Evolutionary conservation across 1,284 basidiomycete genomes (phyloP), one percentile per base, ranked within the genome.

Genomic region (Veloboletus limbatus): DNA sequence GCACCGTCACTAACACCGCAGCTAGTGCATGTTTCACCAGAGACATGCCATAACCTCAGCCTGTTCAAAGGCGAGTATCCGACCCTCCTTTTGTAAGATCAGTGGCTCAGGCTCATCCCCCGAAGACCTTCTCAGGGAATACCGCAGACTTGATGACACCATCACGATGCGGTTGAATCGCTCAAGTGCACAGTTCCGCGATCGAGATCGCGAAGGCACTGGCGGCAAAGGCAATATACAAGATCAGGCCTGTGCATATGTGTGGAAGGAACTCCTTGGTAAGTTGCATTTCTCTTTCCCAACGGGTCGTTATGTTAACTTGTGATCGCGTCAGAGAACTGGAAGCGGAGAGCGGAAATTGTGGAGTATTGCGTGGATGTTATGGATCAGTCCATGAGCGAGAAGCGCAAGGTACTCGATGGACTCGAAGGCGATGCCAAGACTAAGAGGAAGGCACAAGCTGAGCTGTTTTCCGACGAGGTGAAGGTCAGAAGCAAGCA

Each of bases 241-340:
- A 60, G 81, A 85, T 48, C 82, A 83, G 58, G 85, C 89, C 53
- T 95, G 92, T 66, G 73, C 78, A 16, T 77, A 82, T 56, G 69
- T 94, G 45, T 94, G 92, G 92, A 73, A 73, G 53, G 88, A 94
- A 62, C 76, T 95, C 57, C 79, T 91, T 55, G 81, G 91, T 92
- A 46, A 59, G 62, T 31, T 34, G 58, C 42, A 25, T 25, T 44
- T 49, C 47, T 46, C 53, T 33, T 54, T 37, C 39, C 43, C 49
- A 40, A 31, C 21, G 33, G 44, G 37, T 38, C 43, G 34, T 38
- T n/a, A n/a, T n/a, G n/a, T n/a, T n/a, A n/a, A n/a, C n/a, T 49
- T 25, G 46, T 31, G 51, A 61, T 53, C 51, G 33, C 37, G 34
- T 43, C 54, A 91, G 89, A 81, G 41, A 92, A 92, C 51, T 94